phyloP scores from a whole-genome alignment of 2,329 filamentous ascomycete species.

The Stenocarpella maydis region DNA sequence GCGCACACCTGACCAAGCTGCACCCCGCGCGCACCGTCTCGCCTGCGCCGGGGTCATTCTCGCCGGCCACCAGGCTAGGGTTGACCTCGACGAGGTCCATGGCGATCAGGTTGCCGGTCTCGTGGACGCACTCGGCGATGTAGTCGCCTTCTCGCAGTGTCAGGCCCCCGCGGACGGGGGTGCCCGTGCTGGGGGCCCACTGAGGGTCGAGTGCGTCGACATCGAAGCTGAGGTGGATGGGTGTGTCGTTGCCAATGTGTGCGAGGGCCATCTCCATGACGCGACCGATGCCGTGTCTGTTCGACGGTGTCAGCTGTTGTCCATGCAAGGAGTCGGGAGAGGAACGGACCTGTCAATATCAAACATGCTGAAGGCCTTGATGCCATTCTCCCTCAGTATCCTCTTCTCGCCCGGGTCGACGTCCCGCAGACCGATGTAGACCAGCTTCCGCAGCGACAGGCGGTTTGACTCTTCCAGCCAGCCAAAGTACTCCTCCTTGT shows the following conservation, averaged over 20 bases:
- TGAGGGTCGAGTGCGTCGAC: constrained; percentile 95
- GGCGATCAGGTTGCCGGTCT: constrained; percentile 79
- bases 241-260: constrained; percentile 92
- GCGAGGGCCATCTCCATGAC: constrained; percentile 99
- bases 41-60: constrained; percentile 69
- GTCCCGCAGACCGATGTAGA: constrained; percentile 95
- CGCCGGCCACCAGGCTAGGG: constrained; percentile 69
- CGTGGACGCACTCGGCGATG: constrained; percentile 88
- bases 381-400: constrained; percentile 85
- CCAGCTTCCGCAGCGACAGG: constrained; percentile 80
- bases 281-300: constrained; percentile 87
- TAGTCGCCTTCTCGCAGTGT: constrained; percentile 96
- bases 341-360: constrained; percentile 82
- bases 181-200: constrained; percentile 96
- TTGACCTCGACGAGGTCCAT: constrained; percentile 88
- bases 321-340: neutral
- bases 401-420: constrained; percentile 95
- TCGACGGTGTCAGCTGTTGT: neutral
- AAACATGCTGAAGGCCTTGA: constrained; percentile 98
- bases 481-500: constrained; percentile 82
- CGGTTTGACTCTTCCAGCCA: constrained; percentile 82
- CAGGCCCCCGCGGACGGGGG: constrained; percentile 89
- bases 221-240: constrained; percentile 97
- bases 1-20: constrained; percentile 87
- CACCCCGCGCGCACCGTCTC: constrained; percentile 93